Percentiles rank a stretch among this genome's conserved stretches.
Conservation (phyloP, 805 yeast genomes). For the Maudiozyma bulderi region DNA sequence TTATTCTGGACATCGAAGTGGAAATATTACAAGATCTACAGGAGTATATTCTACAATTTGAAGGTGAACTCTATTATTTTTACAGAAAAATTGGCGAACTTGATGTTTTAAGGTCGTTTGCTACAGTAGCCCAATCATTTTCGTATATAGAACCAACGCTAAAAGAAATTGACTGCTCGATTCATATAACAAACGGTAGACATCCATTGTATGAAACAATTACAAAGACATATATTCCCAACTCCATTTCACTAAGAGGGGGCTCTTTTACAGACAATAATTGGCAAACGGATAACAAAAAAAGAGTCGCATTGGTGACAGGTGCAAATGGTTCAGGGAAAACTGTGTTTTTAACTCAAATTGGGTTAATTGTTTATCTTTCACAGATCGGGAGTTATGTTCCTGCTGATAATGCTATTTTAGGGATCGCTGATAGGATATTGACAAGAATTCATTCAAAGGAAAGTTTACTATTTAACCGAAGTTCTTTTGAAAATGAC, state of each 20-base stretch:
- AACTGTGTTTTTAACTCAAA: slow-evolving; percentile 40
- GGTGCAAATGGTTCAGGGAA: slow-evolving; percentile 48
- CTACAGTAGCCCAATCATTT: slow-evolving; percentile 21
- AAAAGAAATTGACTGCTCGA: slow-evolving; percentile 13
- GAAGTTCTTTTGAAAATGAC: slow-evolving; percentile 45
- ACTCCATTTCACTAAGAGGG: slow-evolving; percentile 29
- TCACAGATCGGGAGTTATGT: slow-evolving; percentile 49
- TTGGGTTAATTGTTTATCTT: slow-evolving; percentile 39
- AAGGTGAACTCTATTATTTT: slow-evolving; percentile 8
- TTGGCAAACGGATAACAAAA: slow-evolving; percentile 11
- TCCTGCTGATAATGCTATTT: slow-evolving; percentile 38
- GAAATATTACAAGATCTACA: slow-evolving; percentile 32
- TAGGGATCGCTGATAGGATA: slow-evolving; percentile 41
- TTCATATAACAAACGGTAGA: slow-evolving; percentile 34
- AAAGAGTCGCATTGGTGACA: slow-evolving; percentile 32
- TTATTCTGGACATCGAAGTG: slow-evolving; percentile 34
- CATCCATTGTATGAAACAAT: slow-evolving; percentile 39
- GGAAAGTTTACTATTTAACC: slow-evolving; percentile 33
- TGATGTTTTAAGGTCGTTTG: slow-evolving; percentile 32
- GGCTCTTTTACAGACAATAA: slow-evolving; percentile 7
- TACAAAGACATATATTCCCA: slow-evolving; percentile 34
- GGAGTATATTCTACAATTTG: slow-evolving; percentile 10
- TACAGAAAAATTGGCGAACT: slow-evolving; percentile 27
- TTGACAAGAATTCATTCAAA: slow-evolving; percentile 37
- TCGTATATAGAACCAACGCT: slow-evolving; percentile 30